Percentiles rank a stretch among this genome's conserved stretches.
Conservation (phyloP, 805 yeast species). For the Candida piceae region DNA sequence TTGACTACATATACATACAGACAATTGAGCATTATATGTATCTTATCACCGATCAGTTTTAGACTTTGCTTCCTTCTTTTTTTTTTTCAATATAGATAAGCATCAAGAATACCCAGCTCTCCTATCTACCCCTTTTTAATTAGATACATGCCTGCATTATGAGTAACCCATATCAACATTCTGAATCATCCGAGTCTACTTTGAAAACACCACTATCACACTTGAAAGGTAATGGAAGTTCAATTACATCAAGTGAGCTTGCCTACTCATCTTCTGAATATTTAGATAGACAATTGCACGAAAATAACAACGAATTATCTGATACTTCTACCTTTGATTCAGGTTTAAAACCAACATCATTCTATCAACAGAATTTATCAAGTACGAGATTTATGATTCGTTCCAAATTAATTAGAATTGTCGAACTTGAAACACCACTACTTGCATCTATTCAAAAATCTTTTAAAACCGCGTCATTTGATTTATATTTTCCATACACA, state of each 20-base stretch:
- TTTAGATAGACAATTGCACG: slow-evolving; percentile 6
- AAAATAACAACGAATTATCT: slow-evolving; percentile 10
- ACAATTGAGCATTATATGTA: too few relatives aligned
- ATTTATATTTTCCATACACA: slow-evolving; percentile 76
- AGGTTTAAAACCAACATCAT: slow-evolving; percentile 65
- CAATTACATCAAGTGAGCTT: neutral
- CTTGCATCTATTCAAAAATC: slow-evolving; percentile 52
- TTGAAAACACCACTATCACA: neutral
- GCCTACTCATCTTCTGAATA: slow-evolving; percentile 4
- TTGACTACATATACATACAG: too few relatives aligned
- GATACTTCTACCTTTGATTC: slow-evolving; percentile 48
- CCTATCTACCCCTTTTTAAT: too few relatives aligned
- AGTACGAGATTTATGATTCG: slow-evolving; percentile 53
- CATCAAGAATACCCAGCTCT: too few relatives aligned
- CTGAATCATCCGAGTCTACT: neutral
- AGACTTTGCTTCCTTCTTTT: too few relatives aligned
- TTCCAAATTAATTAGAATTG: slow-evolving; percentile 44
- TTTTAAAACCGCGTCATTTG: slow-evolving; percentile 48
- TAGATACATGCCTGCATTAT: too few relatives aligned
- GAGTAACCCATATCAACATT: too few relatives aligned
- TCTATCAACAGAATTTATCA: slow-evolving; percentile 56
- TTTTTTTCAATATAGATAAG: too few relatives aligned
- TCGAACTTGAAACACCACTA: slow-evolving; percentile 60
- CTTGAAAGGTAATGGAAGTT: neutral
- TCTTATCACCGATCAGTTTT: too few relatives aligned